These are phyloP conservation scores for Diaporthe sp. DNA, from an alignment of 2,329 filamentous ascomycete species.

Conservation along the genomic window DNA sequence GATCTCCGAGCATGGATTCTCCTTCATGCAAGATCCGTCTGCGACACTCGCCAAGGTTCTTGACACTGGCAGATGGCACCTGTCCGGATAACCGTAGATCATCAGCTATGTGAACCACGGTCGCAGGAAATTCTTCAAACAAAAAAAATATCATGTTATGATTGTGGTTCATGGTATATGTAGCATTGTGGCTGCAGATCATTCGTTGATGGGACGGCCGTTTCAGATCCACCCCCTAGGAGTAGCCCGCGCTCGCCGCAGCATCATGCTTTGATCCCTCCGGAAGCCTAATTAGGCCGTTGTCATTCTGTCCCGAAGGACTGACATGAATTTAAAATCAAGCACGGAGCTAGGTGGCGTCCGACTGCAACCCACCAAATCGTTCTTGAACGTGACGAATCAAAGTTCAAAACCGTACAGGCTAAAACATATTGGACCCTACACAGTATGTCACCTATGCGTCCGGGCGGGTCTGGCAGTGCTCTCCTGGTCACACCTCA, in stretches of 20 bases:
- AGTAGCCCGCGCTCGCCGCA: neutral
- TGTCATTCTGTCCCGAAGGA: neutral
- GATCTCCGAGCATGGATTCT: conserved; percentile 1
- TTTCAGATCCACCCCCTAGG: conserved; percentile 1
- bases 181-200: conserved; percentile 28
- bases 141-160: conserved; percentile 18
- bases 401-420: neutral
- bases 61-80: conserved; percentile 26
- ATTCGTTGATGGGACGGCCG: conserved; percentile 28
- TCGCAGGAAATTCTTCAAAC: neutral
- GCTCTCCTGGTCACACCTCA: neutral
- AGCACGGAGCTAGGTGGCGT: neutral
- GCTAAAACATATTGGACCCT: neutral
- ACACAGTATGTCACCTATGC: neutral
- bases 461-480: neutral
- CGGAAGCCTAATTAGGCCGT: neutral
- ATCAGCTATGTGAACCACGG: neutral
- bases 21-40: conserved; percentile 5
- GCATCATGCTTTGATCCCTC: conserved; percentile 6
- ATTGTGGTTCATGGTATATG: conserved; percentile 1
- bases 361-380: neutral
- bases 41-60: conserved; percentile 8
- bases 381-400: neutral
- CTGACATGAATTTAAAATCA: conserved; percentile 4
- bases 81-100: conserved; percentile 20